phyloP scores from a whole-genome alignment of 2,329 filamentous ascomycete genomes.

The Pseudopyricularia cyperi region DNA sequence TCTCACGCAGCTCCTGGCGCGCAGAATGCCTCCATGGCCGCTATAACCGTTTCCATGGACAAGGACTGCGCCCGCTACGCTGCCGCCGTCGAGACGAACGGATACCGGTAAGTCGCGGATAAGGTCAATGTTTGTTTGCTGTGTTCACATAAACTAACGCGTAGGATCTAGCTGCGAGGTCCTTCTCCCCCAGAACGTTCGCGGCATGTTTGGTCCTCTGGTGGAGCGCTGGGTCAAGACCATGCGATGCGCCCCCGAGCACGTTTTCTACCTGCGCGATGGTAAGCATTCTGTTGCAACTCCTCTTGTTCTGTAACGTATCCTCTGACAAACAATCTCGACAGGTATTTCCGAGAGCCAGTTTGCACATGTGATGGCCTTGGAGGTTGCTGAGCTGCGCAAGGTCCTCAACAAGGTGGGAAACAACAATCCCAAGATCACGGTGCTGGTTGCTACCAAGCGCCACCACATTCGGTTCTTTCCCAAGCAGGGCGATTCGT shows the following conservation, averaged over 20 bases:
- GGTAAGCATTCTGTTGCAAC: constrained; percentile 26
- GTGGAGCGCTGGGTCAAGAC: constrained; percentile 50
- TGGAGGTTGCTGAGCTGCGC: constrained; percentile 67
- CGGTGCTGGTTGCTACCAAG: constrained; percentile 82
- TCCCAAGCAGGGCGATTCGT: constrained; percentile 40
- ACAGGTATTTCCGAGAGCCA: constrained; percentile 63
- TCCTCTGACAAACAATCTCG: neutral
- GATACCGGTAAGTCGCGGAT: constrained; percentile 34
- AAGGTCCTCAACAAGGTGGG: constrained; percentile 32
- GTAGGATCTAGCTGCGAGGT: constrained; percentile 45
- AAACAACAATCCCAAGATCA: constrained; percentile 47
- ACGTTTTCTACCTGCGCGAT: constrained; percentile 86
- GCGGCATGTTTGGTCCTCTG: constrained; percentile 51
- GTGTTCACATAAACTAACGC: neutral
- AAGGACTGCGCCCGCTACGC: constrained; percentile 59
- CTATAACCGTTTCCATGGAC: constrained; percentile 75
- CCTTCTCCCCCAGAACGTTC: constrained; percentile 53
- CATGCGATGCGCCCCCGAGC: constrained; percentile 45
- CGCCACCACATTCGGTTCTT: constrained; percentile 92
- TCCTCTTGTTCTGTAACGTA: neutral
- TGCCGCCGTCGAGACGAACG: constrained; percentile 72
- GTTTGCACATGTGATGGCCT: constrained; percentile 63
- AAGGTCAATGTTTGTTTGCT: neutral
- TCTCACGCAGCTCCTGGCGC: constrained; percentile 68
- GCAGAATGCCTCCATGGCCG: constrained; percentile 62